Evolutionary conservation across 768 basidiomycete genomes (phyloP).

Genomic region (Podaxis sp.): DNA sequence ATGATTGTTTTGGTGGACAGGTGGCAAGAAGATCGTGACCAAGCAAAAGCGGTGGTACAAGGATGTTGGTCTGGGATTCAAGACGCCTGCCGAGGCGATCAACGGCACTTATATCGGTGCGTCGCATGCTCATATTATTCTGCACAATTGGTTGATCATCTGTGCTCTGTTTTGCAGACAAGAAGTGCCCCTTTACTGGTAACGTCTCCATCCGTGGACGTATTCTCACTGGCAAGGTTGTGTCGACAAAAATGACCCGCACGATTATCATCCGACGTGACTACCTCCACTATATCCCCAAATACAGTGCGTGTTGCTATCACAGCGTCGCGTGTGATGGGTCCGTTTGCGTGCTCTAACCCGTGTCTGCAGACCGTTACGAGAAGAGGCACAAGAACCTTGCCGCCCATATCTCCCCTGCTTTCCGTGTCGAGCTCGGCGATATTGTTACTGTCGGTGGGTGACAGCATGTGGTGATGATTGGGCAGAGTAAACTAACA

Average conservation of each 20-base stretch:
- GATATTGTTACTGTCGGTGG: conserved; percentile 93
- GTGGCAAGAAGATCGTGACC: conserved; percentile 87
- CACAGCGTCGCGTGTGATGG: not conserved
- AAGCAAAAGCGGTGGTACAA: conserved; percentile 99
- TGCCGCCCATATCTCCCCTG: conserved; percentile 94
- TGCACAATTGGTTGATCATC: conserved; percentile 1
- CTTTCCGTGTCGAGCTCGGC: conserved; percentile 96
- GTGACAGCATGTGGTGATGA: conserved; percentile 30
- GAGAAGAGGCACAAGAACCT: conserved; percentile 99
- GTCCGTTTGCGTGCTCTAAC: conserved; percentile 13
- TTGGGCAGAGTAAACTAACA: conserved; percentile 12
- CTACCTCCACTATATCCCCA: conserved; percentile 95
- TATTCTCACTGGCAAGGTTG: conserved; percentile 95
- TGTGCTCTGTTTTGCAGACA: conserved; percentile 58
- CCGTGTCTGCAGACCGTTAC: conserved; percentile 73
- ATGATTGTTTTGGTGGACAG: conserved; percentile 50
- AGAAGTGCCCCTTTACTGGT: conserved; percentile 99
- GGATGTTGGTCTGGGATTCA: conserved; percentile 95
- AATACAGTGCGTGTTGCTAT: conserved; percentile 77
- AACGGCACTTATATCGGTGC: conserved; percentile 94
- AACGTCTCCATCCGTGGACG: conserved; percentile 97
- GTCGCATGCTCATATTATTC: conserved; percentile 26
- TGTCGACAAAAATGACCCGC: conserved; percentile 99
- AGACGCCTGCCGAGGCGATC: conserved; percentile 95
- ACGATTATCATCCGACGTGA: conserved; percentile 95